Percentiles rank a stretch among this genome's conserved stretches.
These are phyloP conservation scores for Citrus mangshanensis DNA, from an alignment of 345 rosid genomes.

Conservation along the genomic window DNA sequence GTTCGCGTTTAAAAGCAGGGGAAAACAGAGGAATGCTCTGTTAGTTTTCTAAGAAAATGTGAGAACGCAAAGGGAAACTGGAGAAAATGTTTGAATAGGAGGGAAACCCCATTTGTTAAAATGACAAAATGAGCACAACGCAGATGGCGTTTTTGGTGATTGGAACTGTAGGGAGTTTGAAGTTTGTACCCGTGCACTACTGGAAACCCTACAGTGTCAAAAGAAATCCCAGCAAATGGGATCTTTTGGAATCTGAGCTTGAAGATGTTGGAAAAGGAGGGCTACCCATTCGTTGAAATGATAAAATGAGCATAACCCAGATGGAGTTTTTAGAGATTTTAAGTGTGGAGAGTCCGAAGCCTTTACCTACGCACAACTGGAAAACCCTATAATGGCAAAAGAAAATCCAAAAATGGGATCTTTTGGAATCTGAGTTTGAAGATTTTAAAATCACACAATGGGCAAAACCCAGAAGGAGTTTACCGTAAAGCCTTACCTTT, in stretches of 20 bases:
- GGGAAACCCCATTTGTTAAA: not conserved
- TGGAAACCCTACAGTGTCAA: not conserved
- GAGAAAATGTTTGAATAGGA: not conserved
- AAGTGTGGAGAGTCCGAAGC: not conserved
- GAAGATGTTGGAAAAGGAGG: not conserved
- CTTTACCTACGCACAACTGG: not conserved
- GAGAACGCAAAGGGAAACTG: not conserved
- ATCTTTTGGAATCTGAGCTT: not conserved
- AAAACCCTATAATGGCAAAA: not conserved
- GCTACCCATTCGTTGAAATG: not conserved
- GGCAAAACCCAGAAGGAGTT: constrained; percentile 9
- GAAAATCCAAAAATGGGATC: not conserved
- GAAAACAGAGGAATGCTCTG: constrained; percentile 29
- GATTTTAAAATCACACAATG: constrained; percentile 6
- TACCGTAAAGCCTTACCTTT: constrained; percentile 30
- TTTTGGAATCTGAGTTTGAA: not conserved
- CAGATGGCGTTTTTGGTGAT: constrained; percentile 6
- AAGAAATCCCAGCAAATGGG: not conserved
- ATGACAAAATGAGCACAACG: not conserved
- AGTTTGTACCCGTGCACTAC: not conserved
- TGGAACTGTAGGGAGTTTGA: not conserved
- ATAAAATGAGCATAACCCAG: constrained; percentile 1
- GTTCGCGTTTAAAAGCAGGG: constrained; percentile 9
- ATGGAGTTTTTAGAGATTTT: not conserved
- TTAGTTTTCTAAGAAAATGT: constrained; percentile 14